A percentile compares a stretch with the other conserved stretches of the same genome.
phyloP scores from a whole-genome alignment of 2,329 filamentous ascomycete genomes.

The Ceratocystis papillata region DNA sequence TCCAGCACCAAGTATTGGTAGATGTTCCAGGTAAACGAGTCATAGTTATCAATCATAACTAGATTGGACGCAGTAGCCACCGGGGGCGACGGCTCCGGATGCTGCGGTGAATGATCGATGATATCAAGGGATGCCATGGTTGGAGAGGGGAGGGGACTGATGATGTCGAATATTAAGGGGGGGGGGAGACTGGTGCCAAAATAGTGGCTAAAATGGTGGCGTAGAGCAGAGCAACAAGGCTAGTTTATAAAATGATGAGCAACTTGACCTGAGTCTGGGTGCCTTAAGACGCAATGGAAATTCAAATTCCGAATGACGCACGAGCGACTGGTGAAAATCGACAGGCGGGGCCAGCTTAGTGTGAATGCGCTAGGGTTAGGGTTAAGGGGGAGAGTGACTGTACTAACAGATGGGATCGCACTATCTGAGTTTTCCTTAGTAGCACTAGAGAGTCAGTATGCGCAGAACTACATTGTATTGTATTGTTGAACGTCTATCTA shows the following conservation, averaged over 20 bases:
- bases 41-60: slow-evolving; percentile 96
- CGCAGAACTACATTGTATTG: too few species aligned
- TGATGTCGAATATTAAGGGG: not conserved
- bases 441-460: not conserved
- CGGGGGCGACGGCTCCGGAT: slow-evolving; percentile 62
- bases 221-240: not conserved
- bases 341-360: slow-evolving; percentile 14
- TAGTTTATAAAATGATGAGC: not conserved
- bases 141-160: slow-evolving; percentile 5
- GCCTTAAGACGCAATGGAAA: not conserved
- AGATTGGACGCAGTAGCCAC: slow-evolving; percentile 78
- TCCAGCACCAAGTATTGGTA: slow-evolving; percentile 98
- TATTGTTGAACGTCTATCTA: too few species aligned
- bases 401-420: not conserved
- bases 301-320: not conserved
- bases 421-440: not conserved
- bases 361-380: slow-evolving; percentile 3
- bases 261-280: not conserved
- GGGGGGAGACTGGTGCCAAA: not conserved
- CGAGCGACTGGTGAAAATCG: not conserved
- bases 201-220: not conserved
- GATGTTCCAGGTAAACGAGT: slow-evolving; percentile 98
- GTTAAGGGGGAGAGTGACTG: not conserved
- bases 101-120: slow-evolving; percentile 74
- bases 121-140: slow-evolving; percentile 43